A percentile compares a stretch with the other conserved stretches of the same genome.
Conservation (phyloP, 768 basidiomycete species). For the Suillus weaverae region DNA sequence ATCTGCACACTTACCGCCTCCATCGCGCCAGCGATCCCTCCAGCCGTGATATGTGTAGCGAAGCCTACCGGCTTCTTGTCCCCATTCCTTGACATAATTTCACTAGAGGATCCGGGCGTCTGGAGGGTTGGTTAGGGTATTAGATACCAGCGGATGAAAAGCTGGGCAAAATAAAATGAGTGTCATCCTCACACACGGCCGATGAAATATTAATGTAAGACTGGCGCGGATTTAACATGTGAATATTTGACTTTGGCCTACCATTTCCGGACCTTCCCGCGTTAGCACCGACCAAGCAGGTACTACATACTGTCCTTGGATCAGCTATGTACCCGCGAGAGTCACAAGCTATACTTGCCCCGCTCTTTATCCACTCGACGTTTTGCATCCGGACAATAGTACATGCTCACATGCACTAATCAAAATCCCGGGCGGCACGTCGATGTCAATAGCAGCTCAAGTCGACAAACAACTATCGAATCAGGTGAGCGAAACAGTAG, state of each 20-base stretch:
- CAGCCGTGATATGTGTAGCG: constrained; percentile 89
- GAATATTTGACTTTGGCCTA: constrained; percentile 21
- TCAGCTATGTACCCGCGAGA: background rate
- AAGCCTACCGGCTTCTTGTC: constrained; percentile 81
- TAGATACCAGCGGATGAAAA: background rate
- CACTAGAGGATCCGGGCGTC: constrained; percentile 12
- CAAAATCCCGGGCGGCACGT: background rate
- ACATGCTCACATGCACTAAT: background rate
- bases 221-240: constrained; percentile 29
- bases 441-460: background rate
- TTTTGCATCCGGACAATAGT: background rate
- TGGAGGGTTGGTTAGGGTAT: constrained; percentile 5
- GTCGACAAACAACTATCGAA: background rate
- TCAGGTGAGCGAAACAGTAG: background rate
- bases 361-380: constrained; percentile 25
- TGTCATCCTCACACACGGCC: constrained; percentile 22
- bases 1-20: constrained; percentile 66
- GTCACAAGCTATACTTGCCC: constrained; percentile 7
- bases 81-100: constrained; percentile 50
- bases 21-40: constrained; percentile 90
- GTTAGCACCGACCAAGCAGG: constrained; percentile 18
- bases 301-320: background rate
- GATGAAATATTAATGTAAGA: constrained; percentile 3
- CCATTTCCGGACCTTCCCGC: constrained; percentile 17
- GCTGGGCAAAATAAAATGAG: background rate